Evolutionary conservation across 106 monocot species (phyloP), one percentile per base, ranked within the genome.

Genomic region (Dactylorhiza incarnata): DNA sequence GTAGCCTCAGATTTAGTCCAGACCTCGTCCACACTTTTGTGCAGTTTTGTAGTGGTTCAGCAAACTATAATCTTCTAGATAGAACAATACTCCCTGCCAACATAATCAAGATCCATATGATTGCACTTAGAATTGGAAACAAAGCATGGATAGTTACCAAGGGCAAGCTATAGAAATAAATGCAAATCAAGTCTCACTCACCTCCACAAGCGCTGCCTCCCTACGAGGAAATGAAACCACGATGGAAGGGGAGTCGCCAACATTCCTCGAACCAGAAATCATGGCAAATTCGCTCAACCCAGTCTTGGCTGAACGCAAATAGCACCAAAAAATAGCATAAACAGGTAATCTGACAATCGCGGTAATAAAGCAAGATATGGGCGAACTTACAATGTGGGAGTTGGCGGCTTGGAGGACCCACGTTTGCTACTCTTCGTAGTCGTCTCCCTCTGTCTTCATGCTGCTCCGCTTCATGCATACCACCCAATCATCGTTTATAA

Each of bases 1-100:
- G 88, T 86, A 24, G 79, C 83, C 84, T 96, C 96, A 77, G 93
- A 93, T 79, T 93, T 93, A 49, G 79, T 77, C 93, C 85, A 91
- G 72, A 87, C 82, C 69, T 78, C 89, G 84, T 96, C 96, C 4
- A 89, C 85, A 17, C 82, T 91, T 80, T 87, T 93, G 76, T 84
- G 89, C 20, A 96, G 47, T 53, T 89, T 89, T 73, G 93, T 87
- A 50, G 89, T 80, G 19, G 96, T 93, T n/a, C n/a, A n/a, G n/a
- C n/a, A n/a, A n/a, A n/a, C n/a, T n/a, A n/a, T n/a, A n/a, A n/a
- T n/a, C n/a, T n/a, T n/a, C n/a, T n/a, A n/a, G n/a, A n/a, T n/a
- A n/a, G n/a, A n/a, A n/a, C n/a, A n/a, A n/a, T n/a, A n/a, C n/a
- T n/a, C n/a, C n/a, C n/a, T n/a, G n/a, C n/a, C n/a, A n/a, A n/a